A percentile compares a stretch with the other conserved stretches of the same genome.
These are phyloP conservation scores for Trichomonas gallinae DNA, from an alignment of 208 protist species.

Conservation along the genomic window DNA sequence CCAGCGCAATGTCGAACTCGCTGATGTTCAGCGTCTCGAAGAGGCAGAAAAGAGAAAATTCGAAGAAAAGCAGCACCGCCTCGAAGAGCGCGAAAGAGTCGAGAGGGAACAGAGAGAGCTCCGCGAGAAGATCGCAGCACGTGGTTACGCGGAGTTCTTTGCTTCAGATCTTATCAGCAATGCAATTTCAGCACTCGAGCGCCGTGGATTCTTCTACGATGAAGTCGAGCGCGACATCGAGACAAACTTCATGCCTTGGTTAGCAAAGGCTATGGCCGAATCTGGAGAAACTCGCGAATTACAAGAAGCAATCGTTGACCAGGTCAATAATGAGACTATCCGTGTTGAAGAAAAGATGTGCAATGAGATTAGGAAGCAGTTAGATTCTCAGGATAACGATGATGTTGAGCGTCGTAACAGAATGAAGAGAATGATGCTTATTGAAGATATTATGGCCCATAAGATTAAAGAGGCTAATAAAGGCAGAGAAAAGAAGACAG, in stretches of 20 bases:
- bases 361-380: not conserved
- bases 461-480: not conserved
- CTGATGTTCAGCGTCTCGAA: slow-evolving; percentile 77
- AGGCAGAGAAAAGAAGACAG: not conserved
- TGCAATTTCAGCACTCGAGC: slow-evolving; percentile 66
- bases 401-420: not conserved
- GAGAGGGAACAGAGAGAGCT: slow-evolving; percentile 59
- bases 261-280: slow-evolving; percentile 39
- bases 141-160: slow-evolving; percentile 63
- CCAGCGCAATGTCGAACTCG: slow-evolving; percentile 73
- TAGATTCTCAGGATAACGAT: not conserved
- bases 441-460: not conserved
- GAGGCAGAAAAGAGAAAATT: slow-evolving; percentile 70
- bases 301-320: not conserved
- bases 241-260: slow-evolving; percentile 74
- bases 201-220: slow-evolving; percentile 82
- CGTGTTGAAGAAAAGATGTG: not conserved
- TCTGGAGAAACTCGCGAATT: not conserved
- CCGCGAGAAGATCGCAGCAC: slow-evolving; percentile 69
- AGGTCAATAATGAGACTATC: not conserved
- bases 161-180: slow-evolving; percentile 57
- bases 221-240: slow-evolving; percentile 72
- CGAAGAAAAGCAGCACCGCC: slow-evolving; percentile 78
- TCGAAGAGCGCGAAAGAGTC: slow-evolving; percentile 72
- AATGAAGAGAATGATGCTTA: not conserved